Base-by-base conservation (phyloP, 1,284 basidiomycete species). In the Austroboletus novae-zelandiae region DNA sequence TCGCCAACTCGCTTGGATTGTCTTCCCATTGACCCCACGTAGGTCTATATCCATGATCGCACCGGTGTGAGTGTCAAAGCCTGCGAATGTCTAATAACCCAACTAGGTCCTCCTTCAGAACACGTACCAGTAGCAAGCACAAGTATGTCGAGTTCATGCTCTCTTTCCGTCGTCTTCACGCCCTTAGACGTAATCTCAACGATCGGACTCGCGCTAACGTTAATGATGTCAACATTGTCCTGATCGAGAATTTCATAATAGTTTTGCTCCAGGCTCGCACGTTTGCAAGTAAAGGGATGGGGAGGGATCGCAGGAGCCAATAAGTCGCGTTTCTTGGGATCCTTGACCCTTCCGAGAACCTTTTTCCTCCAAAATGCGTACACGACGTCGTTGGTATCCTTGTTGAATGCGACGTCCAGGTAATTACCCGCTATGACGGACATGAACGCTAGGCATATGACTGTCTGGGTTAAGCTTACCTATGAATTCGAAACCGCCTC, bases 311-410 rank as follows among this genome's bases (percentile, higher is more conserved):
- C 18, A 18, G 58, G 57, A 1, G 57, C 58, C 10, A 60, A 31
- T 17, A 60, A 17, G 11, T 49, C 47, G 8, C 55, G 49, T 32
- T 58, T 58, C 10, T 13, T 6, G 1, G 58, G 47, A 18, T 60
- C 45, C 44, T 58, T 49, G 42, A 60, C 9, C 8, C 48, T 43
- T 36, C 47, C 36, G 14, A 48, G 1, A 32, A 54, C 51, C 5
- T 57, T 57, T 17, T 32, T 60, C 30, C 44, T 50, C 58, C 51
- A 58, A 49, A 58, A 60, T 2, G 18, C 44, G 29, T 60, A 60
- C 1, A 43, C 47, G 0, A 43, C 14, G 1, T 32, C 11, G 29
- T 60, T 57, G 18, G 27, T 17, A n/a, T 5, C 37, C 17, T 18
- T 31, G 35, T 58, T 23, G 2, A n/a, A 0, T 3, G 35, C 0